These are phyloP conservation scores for Sonneratia alba DNA, from an alignment of 345 rosid genomes.

Conservation along the genomic window DNA sequence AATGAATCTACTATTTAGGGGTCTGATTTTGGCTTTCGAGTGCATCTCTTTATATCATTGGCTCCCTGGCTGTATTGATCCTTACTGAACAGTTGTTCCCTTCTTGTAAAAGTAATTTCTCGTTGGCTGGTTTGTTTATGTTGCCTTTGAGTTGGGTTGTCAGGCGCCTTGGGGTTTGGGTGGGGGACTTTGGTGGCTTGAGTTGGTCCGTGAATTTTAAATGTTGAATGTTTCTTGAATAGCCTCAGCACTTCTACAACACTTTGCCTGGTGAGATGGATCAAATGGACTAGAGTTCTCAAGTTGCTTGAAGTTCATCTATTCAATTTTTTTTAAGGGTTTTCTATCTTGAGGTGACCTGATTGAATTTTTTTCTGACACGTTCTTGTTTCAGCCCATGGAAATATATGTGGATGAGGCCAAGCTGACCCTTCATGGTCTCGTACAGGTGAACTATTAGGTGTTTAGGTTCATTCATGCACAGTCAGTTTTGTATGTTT, in stretches of 20 bases:
- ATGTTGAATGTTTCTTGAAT: constrained; percentile 10
- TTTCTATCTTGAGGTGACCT: constrained; percentile 53
- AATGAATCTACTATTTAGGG: neutral
- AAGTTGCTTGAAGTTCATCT: constrained; percentile 39
- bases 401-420: constrained; percentile 99
- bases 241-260: constrained; percentile 16
- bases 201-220: neutral
- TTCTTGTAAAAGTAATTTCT: neutral
- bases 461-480: neutral
- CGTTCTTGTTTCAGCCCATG: constrained; percentile 96
- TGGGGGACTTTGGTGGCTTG: neutral
- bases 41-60: neutral
- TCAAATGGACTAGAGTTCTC: constrained; percentile 39
- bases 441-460: constrained; percentile 63
- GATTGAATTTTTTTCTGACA: constrained; percentile 60
- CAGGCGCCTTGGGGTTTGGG: neutral
- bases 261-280: constrained; percentile 26
- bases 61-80: neutral
- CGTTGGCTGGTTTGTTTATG: neutral
- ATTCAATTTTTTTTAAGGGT: constrained; percentile 58
- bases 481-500: neutral
- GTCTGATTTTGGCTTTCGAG: neutral
- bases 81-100: neutral
- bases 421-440: constrained; percentile 97
- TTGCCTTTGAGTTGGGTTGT: neutral